Evolutionary conservation across 2,329 filamentous ascomycete species (phyloP).

Genomic region (Emmonsia crescens): DNA sequence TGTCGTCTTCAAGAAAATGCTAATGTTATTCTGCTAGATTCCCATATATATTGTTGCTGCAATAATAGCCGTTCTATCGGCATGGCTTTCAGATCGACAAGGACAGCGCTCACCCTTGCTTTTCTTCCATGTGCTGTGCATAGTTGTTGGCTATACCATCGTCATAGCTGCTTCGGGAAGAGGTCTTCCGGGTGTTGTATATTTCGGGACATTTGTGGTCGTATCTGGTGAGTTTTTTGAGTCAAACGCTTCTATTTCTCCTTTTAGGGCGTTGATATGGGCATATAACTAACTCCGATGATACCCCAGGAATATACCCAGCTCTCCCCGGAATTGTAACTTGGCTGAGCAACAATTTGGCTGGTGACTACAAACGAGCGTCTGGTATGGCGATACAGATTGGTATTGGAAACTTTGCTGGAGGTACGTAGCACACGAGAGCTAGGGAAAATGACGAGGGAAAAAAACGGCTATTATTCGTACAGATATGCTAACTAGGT

Average conservation of each 20-base stretch:
- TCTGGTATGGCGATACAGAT: slow-evolving; percentile 57
- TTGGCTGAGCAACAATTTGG: slow-evolving; percentile 50
- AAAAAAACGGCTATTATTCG: neutral
- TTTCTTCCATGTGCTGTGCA: slow-evolving; percentile 41
- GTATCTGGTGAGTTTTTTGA: slow-evolving; percentile 29
- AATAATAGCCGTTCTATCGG: slow-evolving; percentile 31
- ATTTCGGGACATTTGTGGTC: slow-evolving; percentile 39
- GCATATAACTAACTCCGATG: neutral
- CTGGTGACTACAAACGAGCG: slow-evolving; percentile 45
- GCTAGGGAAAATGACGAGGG: neutral
- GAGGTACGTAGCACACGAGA: slow-evolving; percentile 18
- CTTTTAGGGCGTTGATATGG: slow-evolving; percentile 1
- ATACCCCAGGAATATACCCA: slow-evolving; percentile 31
- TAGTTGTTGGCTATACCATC: slow-evolving; percentile 49
- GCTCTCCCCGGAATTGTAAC: slow-evolving; percentile 39
- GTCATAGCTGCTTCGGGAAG: slow-evolving; percentile 26
- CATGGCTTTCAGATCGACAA: slow-evolving; percentile 47
- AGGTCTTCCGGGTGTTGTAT: slow-evolving; percentile 33
- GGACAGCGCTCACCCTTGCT: slow-evolving; percentile 48
- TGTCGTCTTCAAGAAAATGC: neutral
- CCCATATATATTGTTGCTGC: slow-evolving; percentile 33
- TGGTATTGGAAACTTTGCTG: slow-evolving; percentile 44
- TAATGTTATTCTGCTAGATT: slow-evolving; percentile 14
- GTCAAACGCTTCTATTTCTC: neutral
- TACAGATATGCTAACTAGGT: neutral